Evolutionary conservation across 495 filamentous ascomycete genomes (phyloP).

Genomic region (Lentithecium fluviatile): DNA sequence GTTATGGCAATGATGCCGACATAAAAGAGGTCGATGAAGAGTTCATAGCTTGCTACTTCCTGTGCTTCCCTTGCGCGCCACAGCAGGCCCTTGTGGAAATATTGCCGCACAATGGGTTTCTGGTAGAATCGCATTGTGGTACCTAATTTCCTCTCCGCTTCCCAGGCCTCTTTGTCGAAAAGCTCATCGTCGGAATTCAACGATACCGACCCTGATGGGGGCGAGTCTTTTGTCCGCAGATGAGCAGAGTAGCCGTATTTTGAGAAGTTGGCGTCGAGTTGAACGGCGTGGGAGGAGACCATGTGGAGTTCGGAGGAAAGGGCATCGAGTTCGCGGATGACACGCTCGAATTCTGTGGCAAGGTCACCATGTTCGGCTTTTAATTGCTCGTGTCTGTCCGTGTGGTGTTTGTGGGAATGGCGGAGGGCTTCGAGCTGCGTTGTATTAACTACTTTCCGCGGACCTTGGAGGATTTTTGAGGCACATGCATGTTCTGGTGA

Average conservation of each 20-base stretch:
- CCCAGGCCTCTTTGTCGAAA: conserved; percentile 46
- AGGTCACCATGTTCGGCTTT: conserved; percentile 47
- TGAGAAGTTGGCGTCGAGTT: conserved; percentile 56
- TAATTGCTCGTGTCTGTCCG: conserved; percentile 45
- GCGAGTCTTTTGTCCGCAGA: conserved; percentile 38
- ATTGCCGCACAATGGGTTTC: conserved; percentile 58
- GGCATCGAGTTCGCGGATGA: conserved; percentile 49
- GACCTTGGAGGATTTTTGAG: neutral
- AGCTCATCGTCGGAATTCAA: conserved; percentile 32
- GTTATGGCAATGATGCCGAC: conserved; percentile 62
- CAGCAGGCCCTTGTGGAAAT: conserved; percentile 60
- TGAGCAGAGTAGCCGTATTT: conserved; percentile 60
- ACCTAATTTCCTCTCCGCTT: conserved; percentile 46
- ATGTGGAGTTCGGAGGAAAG: conserved; percentile 53
- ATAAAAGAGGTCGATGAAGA: conserved; percentile 56
- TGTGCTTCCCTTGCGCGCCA: conserved; percentile 55
- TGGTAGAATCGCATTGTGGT: conserved; percentile 53
- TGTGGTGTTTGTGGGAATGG: conserved; percentile 51
- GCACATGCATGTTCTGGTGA: conserved; percentile 50
- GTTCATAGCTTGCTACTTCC: conserved; percentile 57
- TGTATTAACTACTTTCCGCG: conserved; percentile 24
- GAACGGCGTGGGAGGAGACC: conserved; percentile 52
- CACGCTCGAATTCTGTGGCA: conserved; percentile 54
- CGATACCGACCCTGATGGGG: conserved; percentile 23
- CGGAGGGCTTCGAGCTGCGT: conserved; percentile 46